These are phyloP conservation scores for Helotiales sp. DNA, from an alignment of 2,329 filamentous ascomycete genomes.

Conservation along the genomic window DNA sequence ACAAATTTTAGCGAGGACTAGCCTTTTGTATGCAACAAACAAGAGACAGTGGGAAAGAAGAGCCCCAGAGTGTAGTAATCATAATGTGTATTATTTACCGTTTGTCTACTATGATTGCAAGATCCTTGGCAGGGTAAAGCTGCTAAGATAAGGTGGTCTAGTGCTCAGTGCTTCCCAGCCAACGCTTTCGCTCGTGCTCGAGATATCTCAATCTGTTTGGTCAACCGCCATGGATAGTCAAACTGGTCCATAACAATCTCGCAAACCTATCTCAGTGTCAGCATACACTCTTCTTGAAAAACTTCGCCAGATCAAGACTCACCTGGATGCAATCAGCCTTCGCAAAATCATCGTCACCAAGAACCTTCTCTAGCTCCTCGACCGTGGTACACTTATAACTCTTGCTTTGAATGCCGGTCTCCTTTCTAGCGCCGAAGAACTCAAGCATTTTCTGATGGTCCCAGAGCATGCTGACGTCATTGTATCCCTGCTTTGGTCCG, in stretches of 20 bases:
- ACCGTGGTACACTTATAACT: constrained; percentile 49
- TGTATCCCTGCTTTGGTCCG: constrained; percentile 57
- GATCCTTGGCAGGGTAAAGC: not conserved
- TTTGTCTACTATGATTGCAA: not conserved
- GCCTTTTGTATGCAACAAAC: too few species aligned
- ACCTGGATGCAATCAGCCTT: constrained; percentile 30
- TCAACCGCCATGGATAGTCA: constrained; percentile 26
- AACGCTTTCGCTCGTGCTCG: constrained; percentile 9
- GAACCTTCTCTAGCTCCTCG: constrained; percentile 50
- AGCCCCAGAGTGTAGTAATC: too few species aligned
- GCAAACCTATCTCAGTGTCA: constrained; percentile 24
- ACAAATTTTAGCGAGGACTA: too few species aligned
- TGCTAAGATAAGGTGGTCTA: not conserved
- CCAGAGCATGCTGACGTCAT: constrained; percentile 58
- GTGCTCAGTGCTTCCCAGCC: not conserved
- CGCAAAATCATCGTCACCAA: constrained; percentile 44
- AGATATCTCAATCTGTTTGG: constrained; percentile 15
- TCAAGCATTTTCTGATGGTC: constrained; percentile 53
- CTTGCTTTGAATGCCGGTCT: constrained; percentile 42
- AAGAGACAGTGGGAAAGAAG: too few species aligned
- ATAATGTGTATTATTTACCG: too few species aligned
- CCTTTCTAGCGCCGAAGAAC: constrained; percentile 54
- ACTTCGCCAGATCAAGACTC: not conserved
- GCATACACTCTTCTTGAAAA: not conserved
- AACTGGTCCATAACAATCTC: constrained; percentile 25